Evolutionary conservation across 2,329 filamentous ascomycete genomes (phyloP).

Genomic region (Diplodia mutila): DNA sequence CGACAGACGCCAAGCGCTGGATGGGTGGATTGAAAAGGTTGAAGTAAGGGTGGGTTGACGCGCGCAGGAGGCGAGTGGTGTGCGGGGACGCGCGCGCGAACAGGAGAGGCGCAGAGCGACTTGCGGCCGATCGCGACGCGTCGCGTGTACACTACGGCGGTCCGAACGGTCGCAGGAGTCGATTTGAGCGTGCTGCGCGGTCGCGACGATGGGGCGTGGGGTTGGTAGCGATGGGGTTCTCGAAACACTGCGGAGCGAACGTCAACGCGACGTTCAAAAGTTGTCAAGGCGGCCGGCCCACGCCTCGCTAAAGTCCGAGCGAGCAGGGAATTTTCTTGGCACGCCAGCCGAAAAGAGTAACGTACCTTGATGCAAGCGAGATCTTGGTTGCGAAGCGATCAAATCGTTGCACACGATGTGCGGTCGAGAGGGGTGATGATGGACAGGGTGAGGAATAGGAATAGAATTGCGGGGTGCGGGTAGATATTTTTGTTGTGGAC

Average conservation of each 20-base stretch:
- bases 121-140: conserved; percentile 18
- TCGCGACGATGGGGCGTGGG: conserved; percentile 5
- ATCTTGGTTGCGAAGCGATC: neutral
- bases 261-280: conserved; percentile 24
- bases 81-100: conserved; percentile 10
- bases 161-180: conserved; percentile 1
- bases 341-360: conserved; percentile 17
- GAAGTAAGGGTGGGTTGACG: conserved; percentile 14
- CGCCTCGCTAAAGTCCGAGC: conserved; percentile 17
- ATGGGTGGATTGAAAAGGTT: neutral
- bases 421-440: neutral
- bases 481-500: neutral
- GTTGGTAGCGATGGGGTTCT: conserved; percentile 1
- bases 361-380: neutral
- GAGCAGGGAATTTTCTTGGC: conserved; percentile 3
- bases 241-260: conserved; percentile 14
- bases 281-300: conserved; percentile 11
- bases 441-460: neutral
- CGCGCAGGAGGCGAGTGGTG: conserved; percentile 9
- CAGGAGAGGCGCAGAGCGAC: neutral
- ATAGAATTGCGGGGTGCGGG: neutral
- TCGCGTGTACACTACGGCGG: conserved; percentile 8
- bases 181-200: neutral
- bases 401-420: neutral
- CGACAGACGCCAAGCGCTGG: neutral